Evolutionary conservation across 352 stramenopile genomes (phyloP).

Genomic region (Phytophthora syringae): DNA sequence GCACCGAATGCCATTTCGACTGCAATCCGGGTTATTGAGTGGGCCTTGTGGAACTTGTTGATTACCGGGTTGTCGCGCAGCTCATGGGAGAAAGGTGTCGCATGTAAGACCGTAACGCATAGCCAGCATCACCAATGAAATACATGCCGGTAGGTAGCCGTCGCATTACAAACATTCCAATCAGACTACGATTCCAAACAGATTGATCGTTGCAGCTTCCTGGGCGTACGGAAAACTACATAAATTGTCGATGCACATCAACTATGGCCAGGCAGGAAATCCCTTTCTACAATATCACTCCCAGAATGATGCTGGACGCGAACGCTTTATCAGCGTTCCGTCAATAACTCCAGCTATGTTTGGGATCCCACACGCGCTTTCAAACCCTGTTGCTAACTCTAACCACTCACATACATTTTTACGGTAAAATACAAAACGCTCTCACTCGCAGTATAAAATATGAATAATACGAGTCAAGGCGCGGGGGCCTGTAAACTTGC

Average conservation of each 20-base stretch:
- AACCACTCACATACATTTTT: conserved; percentile 1
- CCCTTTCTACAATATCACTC: not conserved
- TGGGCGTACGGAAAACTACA: not conserved
- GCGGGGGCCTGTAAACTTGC: conserved; percentile 6
- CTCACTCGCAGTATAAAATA: conserved; percentile 6
- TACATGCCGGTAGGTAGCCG: too few species aligned
- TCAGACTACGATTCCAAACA: not conserved
- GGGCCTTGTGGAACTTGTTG: not conserved
- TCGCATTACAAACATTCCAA: not conserved
- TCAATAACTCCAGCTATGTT: not conserved
- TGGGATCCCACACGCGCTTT: not conserved
- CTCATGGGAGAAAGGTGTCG: not conserved
- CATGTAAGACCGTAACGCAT: not conserved
- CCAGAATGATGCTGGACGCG: not conserved
- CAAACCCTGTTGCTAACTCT: not conserved
- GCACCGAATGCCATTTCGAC: not conserved
- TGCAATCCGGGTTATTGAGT: not conserved
- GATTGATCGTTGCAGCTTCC: not conserved
- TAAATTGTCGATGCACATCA: not conserved
- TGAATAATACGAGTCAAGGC: conserved; percentile 10
- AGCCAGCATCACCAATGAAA: not conserved
- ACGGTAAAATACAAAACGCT: conserved; percentile 5
- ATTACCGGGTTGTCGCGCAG: not conserved
- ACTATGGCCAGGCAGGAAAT: not conserved
- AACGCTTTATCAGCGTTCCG: not conserved